Conservation (phyloP, 768 basidiomycete species). For the Nidula microcarpa region DNA sequence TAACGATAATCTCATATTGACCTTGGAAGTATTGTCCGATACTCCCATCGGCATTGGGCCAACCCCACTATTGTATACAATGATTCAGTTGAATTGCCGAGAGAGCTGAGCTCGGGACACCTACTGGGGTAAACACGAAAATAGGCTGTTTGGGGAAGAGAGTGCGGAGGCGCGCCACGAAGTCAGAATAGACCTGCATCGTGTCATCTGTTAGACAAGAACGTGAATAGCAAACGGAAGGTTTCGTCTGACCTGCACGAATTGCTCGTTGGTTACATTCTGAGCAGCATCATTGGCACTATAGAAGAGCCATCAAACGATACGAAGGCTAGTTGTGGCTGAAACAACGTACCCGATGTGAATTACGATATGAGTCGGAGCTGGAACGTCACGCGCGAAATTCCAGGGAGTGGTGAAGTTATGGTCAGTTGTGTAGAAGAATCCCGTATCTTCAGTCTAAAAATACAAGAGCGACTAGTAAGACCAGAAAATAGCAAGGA, state of each 20-base stretch:
- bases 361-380: conserved; percentile 50
- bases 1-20: conserved; percentile 41
- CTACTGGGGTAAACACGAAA: conserved; percentile 51
- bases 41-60: conserved; percentile 47
- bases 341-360: conserved; percentile 42
- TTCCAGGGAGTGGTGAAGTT: conserved; percentile 61
- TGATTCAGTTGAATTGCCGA: background rate
- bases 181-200: conserved; percentile 41
- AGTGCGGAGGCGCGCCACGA: conserved; percentile 39
- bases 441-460: conserved; percentile 57
- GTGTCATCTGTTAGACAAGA: background rate
- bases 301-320: background rate
- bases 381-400: conserved; percentile 42
- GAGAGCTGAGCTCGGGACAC: conserved; percentile 8
- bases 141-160: conserved; percentile 43
- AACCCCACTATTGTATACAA: conserved; percentile 40
- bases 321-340: background rate
- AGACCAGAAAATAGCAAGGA: background rate
- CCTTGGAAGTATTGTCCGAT: conserved; percentile 44
- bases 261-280: conserved; percentile 37
- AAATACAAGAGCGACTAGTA: background rate
- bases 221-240: background rate
- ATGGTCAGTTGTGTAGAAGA: conserved; percentile 49
- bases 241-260: conserved; percentile 31
- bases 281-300: conserved; percentile 58